Base-by-base conservation (phyloP, 73 alveolate genomes). In the Symbiodinium natans region DNA sequence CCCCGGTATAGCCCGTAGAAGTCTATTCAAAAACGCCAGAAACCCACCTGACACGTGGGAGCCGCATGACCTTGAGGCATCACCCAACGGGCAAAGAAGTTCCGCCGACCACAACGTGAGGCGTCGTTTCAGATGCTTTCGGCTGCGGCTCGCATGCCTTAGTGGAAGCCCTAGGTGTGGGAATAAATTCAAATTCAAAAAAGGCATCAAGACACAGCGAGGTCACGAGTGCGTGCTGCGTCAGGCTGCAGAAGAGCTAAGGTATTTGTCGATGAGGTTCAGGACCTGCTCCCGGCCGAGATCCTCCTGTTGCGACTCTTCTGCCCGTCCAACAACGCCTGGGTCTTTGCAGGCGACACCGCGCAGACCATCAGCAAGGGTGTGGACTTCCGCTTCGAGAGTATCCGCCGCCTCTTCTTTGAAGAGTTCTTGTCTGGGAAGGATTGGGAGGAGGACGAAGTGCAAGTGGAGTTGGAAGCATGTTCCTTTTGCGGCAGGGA, bases 341-440 rank as follows among this genome's bases (percentile, higher is more conserved):
- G 77, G 77, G 77, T 63, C 31, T 63, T 63, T 34, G 77, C 77
- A 23, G 77, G 99, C 29, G 99, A 93, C 89, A 93, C 99, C 17
- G 99, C 99, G 9, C 99, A 93, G 82, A 93, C 99, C 77, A 93
- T 93, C 80, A 38, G 82, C 80, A 93, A 93, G 48, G 99, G 99
- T 9, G 99, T 93, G 46, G 93, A 82, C 42, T 93, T 93, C 83
- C 93, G 99, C 34, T 93, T 93, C 36, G 94, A 93, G 82, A n/a
- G 68, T 63, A 68, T 93, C 71, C 92, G 92, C 27, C 87, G 88
- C 46, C 93, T 83, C 63, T 93, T 34, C 89, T 83, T 36, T 40
- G 99, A 93, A 40, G 87, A 77, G 94, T 52, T 82, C 77, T 27
- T 63, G 77, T 31, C 77, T 19, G 77, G 77, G 77, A 63, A 63